phyloP scores from a whole-genome alignment of 345 rosid species.

The Alliaria petiolata region DNA sequence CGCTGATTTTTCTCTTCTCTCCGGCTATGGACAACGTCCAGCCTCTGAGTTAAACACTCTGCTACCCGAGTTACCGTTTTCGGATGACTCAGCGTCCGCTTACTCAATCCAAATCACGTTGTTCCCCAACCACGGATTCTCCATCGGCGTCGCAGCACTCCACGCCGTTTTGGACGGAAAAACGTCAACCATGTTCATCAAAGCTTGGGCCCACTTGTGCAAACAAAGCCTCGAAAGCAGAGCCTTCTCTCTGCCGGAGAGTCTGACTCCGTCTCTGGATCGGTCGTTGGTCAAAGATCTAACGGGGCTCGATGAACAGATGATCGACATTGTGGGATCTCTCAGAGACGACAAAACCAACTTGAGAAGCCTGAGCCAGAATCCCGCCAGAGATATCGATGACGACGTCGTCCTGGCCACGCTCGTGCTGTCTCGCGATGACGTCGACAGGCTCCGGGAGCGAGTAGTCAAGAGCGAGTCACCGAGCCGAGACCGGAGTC shows the following conservation, averaged over 20 bases:
- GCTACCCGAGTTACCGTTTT: neutral
- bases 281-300: conserved; percentile 17
- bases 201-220: conserved; percentile 35
- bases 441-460: conserved; percentile 24
- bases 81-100: neutral
- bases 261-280: conserved; percentile 19
- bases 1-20: conserved; percentile 19
- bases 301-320: neutral
- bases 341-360: neutral
- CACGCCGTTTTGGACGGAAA: conserved; percentile 27
- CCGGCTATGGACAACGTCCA: neutral
- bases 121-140: conserved; percentile 22
- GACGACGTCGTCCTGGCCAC: conserved; percentile 26
- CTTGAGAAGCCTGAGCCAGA: conserved; percentile 10
- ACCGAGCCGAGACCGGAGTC: neutral
- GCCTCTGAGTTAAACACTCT: conserved; percentile 12
- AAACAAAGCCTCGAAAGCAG: neutral
- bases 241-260: neutral
- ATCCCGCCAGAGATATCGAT: neutral
- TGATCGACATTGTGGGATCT: neutral
- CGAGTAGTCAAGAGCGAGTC: conserved; percentile 20
- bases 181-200: conserved; percentile 9
- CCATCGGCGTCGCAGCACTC: conserved; percentile 10
- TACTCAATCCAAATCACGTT: conserved; percentile 26
- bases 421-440: conserved; percentile 21